Conservation (phyloP, 2,329 filamentous ascomycete genomes). For the Aspergillus japonicus region DNA sequence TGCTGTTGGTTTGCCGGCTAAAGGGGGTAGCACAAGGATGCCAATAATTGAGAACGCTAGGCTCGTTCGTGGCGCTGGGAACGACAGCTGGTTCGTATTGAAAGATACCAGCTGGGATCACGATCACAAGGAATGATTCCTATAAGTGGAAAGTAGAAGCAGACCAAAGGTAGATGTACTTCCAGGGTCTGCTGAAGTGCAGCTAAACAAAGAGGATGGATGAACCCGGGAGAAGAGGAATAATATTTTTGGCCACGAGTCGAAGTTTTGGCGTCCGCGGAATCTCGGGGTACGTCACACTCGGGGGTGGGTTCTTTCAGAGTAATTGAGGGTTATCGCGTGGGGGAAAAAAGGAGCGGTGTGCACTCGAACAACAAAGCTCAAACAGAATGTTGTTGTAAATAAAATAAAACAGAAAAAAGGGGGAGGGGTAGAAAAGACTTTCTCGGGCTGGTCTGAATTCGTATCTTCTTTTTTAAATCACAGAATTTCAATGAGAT, state of each 20-base stretch:
- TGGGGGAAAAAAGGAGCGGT: neutral
- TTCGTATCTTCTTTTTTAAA: neutral
- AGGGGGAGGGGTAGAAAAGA: neutral
- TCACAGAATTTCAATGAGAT: neutral
- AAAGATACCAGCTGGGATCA: neutral
- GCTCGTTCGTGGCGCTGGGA: conserved; percentile 6
- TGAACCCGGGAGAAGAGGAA: neutral
- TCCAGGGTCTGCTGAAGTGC: neutral
- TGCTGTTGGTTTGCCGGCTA: conserved; percentile 5
- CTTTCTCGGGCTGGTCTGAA: neutral
- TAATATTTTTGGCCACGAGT: conserved; percentile 3
- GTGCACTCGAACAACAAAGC: neutral
- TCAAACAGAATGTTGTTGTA: neutral
- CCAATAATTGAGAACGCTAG: conserved; percentile 8
- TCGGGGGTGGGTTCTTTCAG: neutral
- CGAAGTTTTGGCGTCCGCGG: neutral
- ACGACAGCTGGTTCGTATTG: neutral
- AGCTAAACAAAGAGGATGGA: neutral
- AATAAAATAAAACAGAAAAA: neutral
- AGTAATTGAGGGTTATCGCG: neutral
- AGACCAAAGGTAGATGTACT: neutral
- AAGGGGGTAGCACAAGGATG: conserved; percentile 2
- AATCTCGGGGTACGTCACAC: neutral
- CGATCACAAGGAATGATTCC: neutral
- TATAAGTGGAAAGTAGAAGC: neutral